These are phyloP conservation scores for Irpex sp. DNA, from an alignment of 1,284 basidiomycete species.

Conservation along the genomic window DNA sequence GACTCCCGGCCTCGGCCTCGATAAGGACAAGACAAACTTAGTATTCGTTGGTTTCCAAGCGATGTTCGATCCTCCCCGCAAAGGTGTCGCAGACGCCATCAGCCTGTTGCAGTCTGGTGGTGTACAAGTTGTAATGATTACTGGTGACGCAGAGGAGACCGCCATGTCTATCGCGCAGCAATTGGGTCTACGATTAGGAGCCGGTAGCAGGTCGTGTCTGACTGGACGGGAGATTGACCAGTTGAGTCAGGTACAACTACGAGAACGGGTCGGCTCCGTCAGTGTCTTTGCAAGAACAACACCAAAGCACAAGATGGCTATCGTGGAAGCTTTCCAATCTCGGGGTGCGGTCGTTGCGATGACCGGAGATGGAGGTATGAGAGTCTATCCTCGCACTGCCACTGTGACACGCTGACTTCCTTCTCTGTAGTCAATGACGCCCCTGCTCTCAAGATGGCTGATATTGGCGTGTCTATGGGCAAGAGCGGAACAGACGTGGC, in stretches of 20 bases:
- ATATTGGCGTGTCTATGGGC: constrained; percentile 98
- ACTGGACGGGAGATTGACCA: constrained; percentile 88
- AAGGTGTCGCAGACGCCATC: constrained; percentile 90
- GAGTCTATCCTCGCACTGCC: constrained; percentile 15
- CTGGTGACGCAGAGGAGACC: constrained; percentile 91
- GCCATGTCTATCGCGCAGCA: constrained; percentile 87
- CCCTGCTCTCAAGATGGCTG: constrained; percentile 95
- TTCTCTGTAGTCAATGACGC: constrained; percentile 83
- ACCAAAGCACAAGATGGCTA: constrained; percentile 96
- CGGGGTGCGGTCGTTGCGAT: constrained; percentile 92
- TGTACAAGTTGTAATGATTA: constrained; percentile 97
- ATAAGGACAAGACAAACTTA: constrained; percentile 54
- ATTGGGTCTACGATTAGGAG: constrained; percentile 75
- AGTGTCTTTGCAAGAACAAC: constrained; percentile 95
- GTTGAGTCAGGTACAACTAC: constrained; percentile 77
- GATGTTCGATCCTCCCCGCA: constrained; percentile 93
- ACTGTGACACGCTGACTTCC: background rate
- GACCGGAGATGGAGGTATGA: constrained; percentile 87
- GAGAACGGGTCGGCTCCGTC: constrained; percentile 79
- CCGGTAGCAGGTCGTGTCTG: constrained; percentile 46
- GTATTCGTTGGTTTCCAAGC: constrained; percentile 92
- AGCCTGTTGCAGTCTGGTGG: constrained; percentile 78
- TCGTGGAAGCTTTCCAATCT: constrained; percentile 89
- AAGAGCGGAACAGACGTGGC: constrained; percentile 96
- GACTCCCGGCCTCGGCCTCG: constrained; percentile 31